These are phyloP conservation scores for Pseudocercospora crystallina DNA, from an alignment of 2,329 filamentous ascomycete genomes.

Conservation along the genomic window DNA sequence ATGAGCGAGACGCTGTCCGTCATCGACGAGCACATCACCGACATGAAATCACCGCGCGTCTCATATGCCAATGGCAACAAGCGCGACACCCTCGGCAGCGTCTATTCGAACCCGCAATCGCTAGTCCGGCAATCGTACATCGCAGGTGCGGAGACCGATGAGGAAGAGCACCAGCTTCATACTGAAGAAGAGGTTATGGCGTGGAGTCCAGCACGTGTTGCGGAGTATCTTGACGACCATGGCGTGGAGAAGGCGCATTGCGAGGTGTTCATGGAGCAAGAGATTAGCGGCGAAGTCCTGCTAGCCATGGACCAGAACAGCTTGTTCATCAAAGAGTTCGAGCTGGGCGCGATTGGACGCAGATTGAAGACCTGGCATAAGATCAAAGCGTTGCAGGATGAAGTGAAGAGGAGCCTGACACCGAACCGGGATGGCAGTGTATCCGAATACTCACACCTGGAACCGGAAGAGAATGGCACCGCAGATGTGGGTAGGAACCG, in stretches of 20 bases:
- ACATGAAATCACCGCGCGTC: slow-evolving; percentile 63
- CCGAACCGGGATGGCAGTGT: slow-evolving; percentile 32
- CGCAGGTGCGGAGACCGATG: slow-evolving; percentile 90
- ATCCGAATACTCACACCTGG: slow-evolving; percentile 44
- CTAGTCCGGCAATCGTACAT: slow-evolving; percentile 84
- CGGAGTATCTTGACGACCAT: slow-evolving; percentile 80
- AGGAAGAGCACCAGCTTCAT: slow-evolving; percentile 76
- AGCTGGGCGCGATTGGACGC: slow-evolving; percentile 85
- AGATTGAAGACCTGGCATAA: slow-evolving; percentile 95
- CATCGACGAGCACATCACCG: slow-evolving; percentile 94
- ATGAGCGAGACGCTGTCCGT: slow-evolving; percentile 94
- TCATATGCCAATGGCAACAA: slow-evolving; percentile 44
- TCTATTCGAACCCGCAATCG: slow-evolving; percentile 74
- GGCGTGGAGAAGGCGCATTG: slow-evolving; percentile 89
- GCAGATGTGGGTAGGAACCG: slow-evolving; percentile 47
- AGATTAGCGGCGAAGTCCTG: slow-evolving; percentile 91
- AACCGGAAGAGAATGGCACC: slow-evolving; percentile 37
- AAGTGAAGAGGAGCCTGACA: slow-evolving; percentile 65
- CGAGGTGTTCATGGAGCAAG: slow-evolving; percentile 90
- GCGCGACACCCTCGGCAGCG: slow-evolving; percentile 62
- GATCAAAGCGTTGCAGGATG: slow-evolving; percentile 86
- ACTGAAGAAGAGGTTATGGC: slow-evolving; percentile 70
- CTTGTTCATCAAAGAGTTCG: slow-evolving; percentile 91
- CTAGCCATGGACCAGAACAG: slow-evolving; percentile 94
- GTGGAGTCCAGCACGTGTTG: slow-evolving; percentile 81